A percentile compares a stretch with the other conserved stretches of the same genome.
phyloP scores from a whole-genome alignment of 345 rosid genomes.

The Acer yangbiense region DNA sequence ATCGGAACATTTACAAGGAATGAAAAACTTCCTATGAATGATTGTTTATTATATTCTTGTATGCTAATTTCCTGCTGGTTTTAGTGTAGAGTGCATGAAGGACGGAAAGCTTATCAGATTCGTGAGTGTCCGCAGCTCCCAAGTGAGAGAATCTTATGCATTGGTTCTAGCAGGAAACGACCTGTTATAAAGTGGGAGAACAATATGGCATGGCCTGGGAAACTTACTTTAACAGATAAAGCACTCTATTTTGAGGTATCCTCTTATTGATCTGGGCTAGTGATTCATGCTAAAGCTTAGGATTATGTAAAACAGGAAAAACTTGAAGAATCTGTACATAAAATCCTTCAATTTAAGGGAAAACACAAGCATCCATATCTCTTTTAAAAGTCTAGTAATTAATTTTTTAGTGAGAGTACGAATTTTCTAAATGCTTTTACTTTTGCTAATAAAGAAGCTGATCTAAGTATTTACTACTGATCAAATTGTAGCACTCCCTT shows the following conservation, averaged over 20 bases:
- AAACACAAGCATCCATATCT: background rate
- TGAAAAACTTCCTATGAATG: background rate
- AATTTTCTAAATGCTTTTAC: background rate
- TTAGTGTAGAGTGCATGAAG: slow-evolving; percentile 82
- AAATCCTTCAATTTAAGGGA: background rate
- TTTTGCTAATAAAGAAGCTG: background rate
- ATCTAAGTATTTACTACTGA: background rate
- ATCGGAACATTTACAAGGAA: background rate
- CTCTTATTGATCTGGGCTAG: background rate
- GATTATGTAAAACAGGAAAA: background rate
- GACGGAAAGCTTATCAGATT: slow-evolving; percentile 64
- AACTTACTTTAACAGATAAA: slow-evolving; percentile 76
- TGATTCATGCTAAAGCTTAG: slow-evolving; percentile 11
- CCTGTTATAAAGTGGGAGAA: slow-evolving; percentile 96
- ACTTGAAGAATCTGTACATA: background rate
- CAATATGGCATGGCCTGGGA: slow-evolving; percentile 96
- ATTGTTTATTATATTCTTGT: slow-evolving; percentile 7
- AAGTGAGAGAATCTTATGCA: slow-evolving; percentile 73
- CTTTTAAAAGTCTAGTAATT: background rate
- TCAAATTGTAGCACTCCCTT: background rate
- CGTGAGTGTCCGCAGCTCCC: slow-evolving; percentile 50
- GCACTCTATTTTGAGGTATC: slow-evolving; percentile 93
- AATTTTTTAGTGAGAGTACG: background rate
- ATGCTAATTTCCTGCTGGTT: slow-evolving; percentile 41
- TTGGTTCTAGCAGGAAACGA: slow-evolving; percentile 77